These are phyloP conservation scores for Ophiostoma himal-ulmi DNA, from an alignment of 2,329 filamentous ascomycete species.

Conservation along the genomic window DNA sequence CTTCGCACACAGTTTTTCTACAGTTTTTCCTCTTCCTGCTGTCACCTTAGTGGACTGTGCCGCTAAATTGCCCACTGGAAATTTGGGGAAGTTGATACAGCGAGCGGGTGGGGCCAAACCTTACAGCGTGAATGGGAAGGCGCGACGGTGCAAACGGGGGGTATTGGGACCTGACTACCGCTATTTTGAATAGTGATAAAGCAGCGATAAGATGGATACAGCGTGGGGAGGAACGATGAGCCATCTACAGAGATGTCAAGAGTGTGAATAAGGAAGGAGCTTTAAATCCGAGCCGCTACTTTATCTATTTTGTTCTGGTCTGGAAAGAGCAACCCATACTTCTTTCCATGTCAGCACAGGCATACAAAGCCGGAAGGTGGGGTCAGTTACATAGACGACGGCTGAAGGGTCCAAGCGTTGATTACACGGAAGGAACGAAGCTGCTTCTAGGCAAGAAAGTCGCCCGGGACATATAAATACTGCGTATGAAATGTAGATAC, in stretches of 20 bases:
- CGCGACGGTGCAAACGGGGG: conserved; percentile 6
- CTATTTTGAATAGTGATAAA: neutral
- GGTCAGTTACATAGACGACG: neutral
- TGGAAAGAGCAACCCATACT: neutral
- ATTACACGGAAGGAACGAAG: neutral
- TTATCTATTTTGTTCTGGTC: no score
- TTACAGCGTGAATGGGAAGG: neutral
- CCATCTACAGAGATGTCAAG: neutral
- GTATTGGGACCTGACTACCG: neutral
- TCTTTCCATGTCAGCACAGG: neutral
- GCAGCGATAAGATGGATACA: neutral
- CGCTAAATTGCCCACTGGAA: conserved; percentile 7
- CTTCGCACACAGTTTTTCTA: neutral
- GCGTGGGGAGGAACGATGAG: neutral
- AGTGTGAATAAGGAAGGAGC: neutral
- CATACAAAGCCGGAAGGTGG: neutral
- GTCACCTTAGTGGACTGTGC: neutral
- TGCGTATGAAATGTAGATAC: neutral
- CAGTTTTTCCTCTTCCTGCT: conserved; percentile 9
- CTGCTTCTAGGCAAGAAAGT: neutral
- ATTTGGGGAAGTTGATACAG: conserved; percentile 10
- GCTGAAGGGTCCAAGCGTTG: neutral
- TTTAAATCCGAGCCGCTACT: no score
- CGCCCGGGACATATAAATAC: neutral
- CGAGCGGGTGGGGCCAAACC: neutral